Conservation (phyloP, 805 yeast genomes). For the Starmerella floris region DNA sequence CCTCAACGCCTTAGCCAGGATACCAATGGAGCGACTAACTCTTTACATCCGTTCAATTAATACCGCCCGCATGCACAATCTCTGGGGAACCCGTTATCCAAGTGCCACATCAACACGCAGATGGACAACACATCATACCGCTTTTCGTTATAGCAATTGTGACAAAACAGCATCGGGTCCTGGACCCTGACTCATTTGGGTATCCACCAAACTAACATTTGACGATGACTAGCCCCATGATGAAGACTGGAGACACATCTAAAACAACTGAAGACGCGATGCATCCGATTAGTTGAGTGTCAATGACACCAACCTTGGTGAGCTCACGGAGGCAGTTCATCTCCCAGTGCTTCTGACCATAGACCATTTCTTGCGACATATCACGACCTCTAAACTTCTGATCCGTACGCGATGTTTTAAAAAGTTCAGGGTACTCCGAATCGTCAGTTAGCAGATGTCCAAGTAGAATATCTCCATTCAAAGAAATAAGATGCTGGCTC, state of each 20-base stretch:
- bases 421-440: conserved; percentile 56
- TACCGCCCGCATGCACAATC: too few species aligned
- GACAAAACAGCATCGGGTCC: too few species aligned
- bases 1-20: too few species aligned
- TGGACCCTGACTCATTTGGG: too few species aligned
- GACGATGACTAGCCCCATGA: conserved; percentile 59
- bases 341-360: conserved; percentile 50
- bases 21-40: too few species aligned
- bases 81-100: too few species aligned
- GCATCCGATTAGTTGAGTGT: conserved; percentile 84
- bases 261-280: conserved; percentile 79
- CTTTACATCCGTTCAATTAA: too few species aligned
- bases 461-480: conserved; percentile 72
- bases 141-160: too few species aligned
- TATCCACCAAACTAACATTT: conserved; percentile 80
- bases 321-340: conserved; percentile 80
- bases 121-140: too few species aligned
- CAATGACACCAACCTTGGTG: conserved; percentile 77
- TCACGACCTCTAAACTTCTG: conserved; percentile 59
- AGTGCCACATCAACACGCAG: too few species aligned
- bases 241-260: conserved; percentile 67
- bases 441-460: conserved; percentile 63
- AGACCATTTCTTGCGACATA: conserved; percentile 57
- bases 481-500: conserved; percentile 68
- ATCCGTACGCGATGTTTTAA: conserved; percentile 48